Conservation (phyloP, 768 basidiomycete genomes). For the Tylopilus subfusipes region DNA sequence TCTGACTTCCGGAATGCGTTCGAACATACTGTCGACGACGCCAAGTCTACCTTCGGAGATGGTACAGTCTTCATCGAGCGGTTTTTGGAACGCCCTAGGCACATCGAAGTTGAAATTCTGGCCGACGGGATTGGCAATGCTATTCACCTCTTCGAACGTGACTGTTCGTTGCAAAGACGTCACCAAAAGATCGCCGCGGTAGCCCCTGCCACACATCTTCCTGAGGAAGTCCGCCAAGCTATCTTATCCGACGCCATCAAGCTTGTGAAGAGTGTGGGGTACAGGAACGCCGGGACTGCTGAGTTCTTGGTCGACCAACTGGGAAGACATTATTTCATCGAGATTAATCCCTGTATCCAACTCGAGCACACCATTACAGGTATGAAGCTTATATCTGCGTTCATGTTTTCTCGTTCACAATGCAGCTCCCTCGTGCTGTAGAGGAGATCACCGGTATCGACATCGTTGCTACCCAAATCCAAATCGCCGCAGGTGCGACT, state of each 20-base stretch:
- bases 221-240: constrained; percentile 85
- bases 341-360: constrained; percentile 99
- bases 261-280: constrained; percentile 88
- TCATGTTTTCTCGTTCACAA: background rate
- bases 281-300: constrained; percentile 97
- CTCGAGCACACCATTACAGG: constrained; percentile 99
- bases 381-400: constrained; percentile 30
- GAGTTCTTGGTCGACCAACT: constrained; percentile 98
- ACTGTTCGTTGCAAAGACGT: constrained; percentile 96
- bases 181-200: constrained; percentile 99
- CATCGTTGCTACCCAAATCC: constrained; percentile 98
- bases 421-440: constrained; percentile 30
- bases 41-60: constrained; percentile 95
- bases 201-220: constrained; percentile 91
- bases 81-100: constrained; percentile 92
- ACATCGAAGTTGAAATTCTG: constrained; percentile 96
- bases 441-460: constrained; percentile 99
- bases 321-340: constrained; percentile 98
- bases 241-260: constrained; percentile 91
- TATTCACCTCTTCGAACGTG: constrained; percentile 97
- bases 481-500: constrained; percentile 96
- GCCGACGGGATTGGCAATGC: constrained; percentile 92
- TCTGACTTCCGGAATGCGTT: constrained; percentile 87
- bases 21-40: constrained; percentile 90
- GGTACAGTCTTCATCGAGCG: constrained; percentile 99